Evolutionary conservation across 179 eudicot species (phyloP), one percentile per base, ranked within the genome.

Genomic region (Heliamphora pulchella): DNA sequence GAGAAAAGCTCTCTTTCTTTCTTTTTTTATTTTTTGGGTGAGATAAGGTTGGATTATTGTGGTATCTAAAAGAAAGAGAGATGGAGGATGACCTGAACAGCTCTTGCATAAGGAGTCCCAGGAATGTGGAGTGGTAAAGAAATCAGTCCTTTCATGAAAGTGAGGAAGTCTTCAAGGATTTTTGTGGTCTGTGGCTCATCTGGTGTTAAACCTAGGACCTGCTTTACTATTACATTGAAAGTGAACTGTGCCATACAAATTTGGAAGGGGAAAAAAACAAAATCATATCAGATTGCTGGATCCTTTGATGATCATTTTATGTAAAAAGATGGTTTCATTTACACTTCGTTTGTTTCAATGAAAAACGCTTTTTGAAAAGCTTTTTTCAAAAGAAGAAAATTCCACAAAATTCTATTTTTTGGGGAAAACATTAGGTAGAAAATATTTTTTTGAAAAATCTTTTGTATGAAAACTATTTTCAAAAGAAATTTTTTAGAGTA

Each of bases 191-290:
- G 72, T 74, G 90, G 86, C 78, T 90, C 89, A 70, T 90, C 90
- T 83, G 90, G 87, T 65, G 84, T 87, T 63, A 88, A 85, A 15
- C 91, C 88, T 59, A 90, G 88, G 31, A 90, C 90, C 78, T 90
- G 93, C 80, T 90, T 88, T 78, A 88, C 93, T 87, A 90, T 88
- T 75, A 90, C 91, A 88, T 88, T 87, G 89, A 90, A 90, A 77
- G 90, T 81, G 78, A 84, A 90, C 93, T 90, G 88, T 63, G 67
- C 48, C 63, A 69, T 31, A 51, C 71, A 80, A 78, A 71, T 43
- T 8, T 63, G 62, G 58, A 8, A 69, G 2, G 15, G 58, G 14
- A 58, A 57, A 53, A 39, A 47, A 18, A 10, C 47, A n/a, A 54
- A 2, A 63, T 62, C 66, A 70, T 6, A 62, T 63, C 43, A 14